phyloP scores from a whole-genome alignment of 345 rosid species.

The Hibiscus mutabilis region DNA sequence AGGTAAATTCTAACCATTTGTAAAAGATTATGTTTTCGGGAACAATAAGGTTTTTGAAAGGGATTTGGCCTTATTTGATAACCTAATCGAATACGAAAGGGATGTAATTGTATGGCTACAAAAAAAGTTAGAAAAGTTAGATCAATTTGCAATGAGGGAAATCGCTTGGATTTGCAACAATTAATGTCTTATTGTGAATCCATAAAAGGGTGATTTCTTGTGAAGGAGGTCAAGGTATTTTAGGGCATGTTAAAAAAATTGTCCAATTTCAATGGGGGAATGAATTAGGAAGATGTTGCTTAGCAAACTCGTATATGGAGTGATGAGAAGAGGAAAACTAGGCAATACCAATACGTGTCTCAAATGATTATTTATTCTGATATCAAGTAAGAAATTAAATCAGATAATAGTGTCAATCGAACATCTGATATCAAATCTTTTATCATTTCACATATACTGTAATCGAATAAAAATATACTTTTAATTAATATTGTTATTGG shows the following conservation, averaged over 20 bases:
- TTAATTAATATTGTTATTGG: no score
- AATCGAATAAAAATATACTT: no score
- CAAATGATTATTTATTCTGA: background rate
- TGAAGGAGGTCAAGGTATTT: background rate
- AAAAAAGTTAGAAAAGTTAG: background rate
- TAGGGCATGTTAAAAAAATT: background rate
- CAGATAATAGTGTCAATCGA: no score
- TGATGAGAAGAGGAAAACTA: background rate
- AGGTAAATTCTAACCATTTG: background rate
- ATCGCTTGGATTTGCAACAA: background rate
- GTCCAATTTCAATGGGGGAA: background rate
- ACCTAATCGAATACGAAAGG: background rate
- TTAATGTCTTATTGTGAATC: background rate
- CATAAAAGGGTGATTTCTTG: constrained; percentile 3
- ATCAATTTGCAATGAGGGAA: background rate
- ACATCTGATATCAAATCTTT: no score
- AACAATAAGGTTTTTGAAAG: background rate
- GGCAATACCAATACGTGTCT: constrained; percentile 13
- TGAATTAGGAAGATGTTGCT: constrained; percentile 2
- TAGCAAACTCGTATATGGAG: background rate
- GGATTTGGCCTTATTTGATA: background rate
- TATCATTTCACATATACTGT: no score
- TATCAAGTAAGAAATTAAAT: no score
- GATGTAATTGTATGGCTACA: background rate
- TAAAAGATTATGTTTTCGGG: background rate